phyloP scores from a whole-genome alignment of 1,139 yeast genomes.

The Geotrichum cucujoidarum region DNA sequence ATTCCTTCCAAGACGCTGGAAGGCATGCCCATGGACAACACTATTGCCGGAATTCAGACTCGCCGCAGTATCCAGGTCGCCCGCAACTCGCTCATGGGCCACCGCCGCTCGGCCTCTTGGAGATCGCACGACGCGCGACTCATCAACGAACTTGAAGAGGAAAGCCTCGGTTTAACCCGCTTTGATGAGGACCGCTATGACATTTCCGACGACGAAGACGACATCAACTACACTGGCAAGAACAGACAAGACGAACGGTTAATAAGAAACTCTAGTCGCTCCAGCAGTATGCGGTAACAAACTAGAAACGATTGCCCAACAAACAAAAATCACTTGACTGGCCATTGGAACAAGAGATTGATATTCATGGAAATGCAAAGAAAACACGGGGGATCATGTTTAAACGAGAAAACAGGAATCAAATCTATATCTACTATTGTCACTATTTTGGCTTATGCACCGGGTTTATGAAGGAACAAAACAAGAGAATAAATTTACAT shows the following conservation, averaged over 20 bases:
- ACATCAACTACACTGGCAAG: constrained; percentile 3
- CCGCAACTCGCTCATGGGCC: constrained; percentile 39
- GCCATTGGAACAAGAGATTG: too few relatives aligned
- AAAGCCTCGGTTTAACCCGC: constrained; percentile 33
- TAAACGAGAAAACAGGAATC: too few relatives aligned
- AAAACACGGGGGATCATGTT: neutral
- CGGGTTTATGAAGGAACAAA: too few relatives aligned
- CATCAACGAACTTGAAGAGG: constrained; percentile 34
- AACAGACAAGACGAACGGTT: constrained; percentile 5
- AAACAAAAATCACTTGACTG: too few relatives aligned
- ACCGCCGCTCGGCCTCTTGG: constrained; percentile 32
- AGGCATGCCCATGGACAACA: constrained; percentile 80
- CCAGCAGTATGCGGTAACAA: neutral
- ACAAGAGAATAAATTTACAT: too few relatives aligned
- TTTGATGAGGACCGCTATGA: constrained; percentile 30
- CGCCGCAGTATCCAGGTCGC: constrained; percentile 46
- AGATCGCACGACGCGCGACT: constrained; percentile 33
- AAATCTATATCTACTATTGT: too few relatives aligned
- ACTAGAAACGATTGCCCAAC: neutral
- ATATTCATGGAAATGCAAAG: neutral
- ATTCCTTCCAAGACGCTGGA: constrained; percentile 55
- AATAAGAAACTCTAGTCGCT: constrained; percentile 5
- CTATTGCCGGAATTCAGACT: constrained; percentile 77
- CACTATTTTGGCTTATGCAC: too few relatives aligned
- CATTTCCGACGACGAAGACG: constrained; percentile 14